Conservation (phyloP, 2,329 filamentous ascomycete species). For the Leptographium procerum region DNA sequence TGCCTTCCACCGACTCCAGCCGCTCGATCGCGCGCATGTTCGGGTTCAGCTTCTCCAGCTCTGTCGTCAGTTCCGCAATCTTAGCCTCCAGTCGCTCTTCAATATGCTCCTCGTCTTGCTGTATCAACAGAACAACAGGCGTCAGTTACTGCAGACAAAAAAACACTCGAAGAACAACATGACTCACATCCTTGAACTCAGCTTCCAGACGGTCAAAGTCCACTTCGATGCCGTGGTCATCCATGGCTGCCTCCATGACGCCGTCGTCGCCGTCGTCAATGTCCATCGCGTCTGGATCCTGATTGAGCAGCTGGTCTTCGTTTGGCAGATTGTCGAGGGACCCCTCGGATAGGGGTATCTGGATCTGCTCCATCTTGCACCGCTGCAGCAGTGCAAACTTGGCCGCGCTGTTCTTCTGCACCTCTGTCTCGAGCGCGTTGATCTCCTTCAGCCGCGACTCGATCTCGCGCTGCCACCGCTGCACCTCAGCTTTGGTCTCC, state of each 20-base stretch:
- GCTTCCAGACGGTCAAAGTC: slow-evolving; percentile 76
- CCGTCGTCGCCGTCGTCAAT: slow-evolving; percentile 58
- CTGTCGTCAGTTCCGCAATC: slow-evolving; percentile 60
- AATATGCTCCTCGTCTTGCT: slow-evolving; percentile 43
- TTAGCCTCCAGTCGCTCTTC: slow-evolving; percentile 70
- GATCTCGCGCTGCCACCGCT: slow-evolving; percentile 75
- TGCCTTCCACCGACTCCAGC: slow-evolving; percentile 71
- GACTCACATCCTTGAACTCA: slow-evolving; percentile 28
- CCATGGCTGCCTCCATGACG: slow-evolving; percentile 50
- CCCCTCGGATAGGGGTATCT: slow-evolving; percentile 63
- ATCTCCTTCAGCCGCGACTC: slow-evolving; percentile 64
- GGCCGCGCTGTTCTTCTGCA: slow-evolving; percentile 73
- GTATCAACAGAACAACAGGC: slow-evolving; percentile 13
- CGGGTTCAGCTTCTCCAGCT: slow-evolving; percentile 88
- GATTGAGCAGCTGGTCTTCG: slow-evolving; percentile 65
- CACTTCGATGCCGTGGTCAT: slow-evolving; percentile 85
- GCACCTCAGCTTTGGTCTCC: slow-evolving; percentile 68
- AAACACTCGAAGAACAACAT: not conserved
- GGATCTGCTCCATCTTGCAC: slow-evolving; percentile 89
- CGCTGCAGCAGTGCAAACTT: slow-evolving; percentile 77
- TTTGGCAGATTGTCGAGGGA: slow-evolving; percentile 82
- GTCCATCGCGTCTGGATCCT: slow-evolving; percentile 85
- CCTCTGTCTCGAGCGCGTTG: slow-evolving; percentile 66
- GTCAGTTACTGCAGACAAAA: not conserved
- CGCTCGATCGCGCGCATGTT: slow-evolving; percentile 95